A percentile compares a stretch with the other conserved stretches of the same genome.
Conservation (phyloP, 2,329 filamentous ascomycete species). For the Ophiostoma sp. region DNA sequence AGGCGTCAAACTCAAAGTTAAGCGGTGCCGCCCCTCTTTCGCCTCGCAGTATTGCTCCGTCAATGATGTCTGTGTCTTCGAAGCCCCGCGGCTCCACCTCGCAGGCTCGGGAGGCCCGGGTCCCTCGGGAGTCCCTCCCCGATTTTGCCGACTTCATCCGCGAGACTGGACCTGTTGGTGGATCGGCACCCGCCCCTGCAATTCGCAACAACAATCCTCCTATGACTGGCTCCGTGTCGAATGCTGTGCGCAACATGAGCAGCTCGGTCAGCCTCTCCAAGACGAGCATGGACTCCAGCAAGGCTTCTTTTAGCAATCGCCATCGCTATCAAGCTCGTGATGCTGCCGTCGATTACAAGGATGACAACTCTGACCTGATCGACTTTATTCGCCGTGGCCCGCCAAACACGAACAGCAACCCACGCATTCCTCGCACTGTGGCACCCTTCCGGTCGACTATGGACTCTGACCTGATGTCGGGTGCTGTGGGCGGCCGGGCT, state of each 20-base stretch:
- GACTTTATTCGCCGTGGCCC: constrained; percentile 92
- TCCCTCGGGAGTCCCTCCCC: constrained; percentile 63
- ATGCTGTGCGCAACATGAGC: constrained; percentile 34
- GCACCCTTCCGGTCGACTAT: constrained; percentile 80
- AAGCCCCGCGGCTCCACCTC: constrained; percentile 34
- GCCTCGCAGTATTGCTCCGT: constrained; percentile 30
- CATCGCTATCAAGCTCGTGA: constrained; percentile 66
- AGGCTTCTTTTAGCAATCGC: constrained; percentile 36
- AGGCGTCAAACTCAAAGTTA: constrained; percentile 25
- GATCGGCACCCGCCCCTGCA: background rate
- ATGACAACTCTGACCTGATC: constrained; percentile 79
- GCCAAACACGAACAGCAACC: constrained; percentile 50
- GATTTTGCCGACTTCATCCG: constrained; percentile 90
- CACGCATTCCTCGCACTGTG: constrained; percentile 73
- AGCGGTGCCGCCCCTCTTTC: constrained; percentile 28
- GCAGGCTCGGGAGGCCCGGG: constrained; percentile 65
- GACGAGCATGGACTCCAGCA: constrained; percentile 39
- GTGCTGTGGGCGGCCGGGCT: constrained; percentile 50
- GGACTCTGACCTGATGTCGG: constrained; percentile 72
- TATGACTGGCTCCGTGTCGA: constrained; percentile 24
- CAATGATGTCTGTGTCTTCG: constrained; percentile 28
- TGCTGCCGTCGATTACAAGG: constrained; percentile 55
- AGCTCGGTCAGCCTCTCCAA: constrained; percentile 29
- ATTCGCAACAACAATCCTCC: background rate
- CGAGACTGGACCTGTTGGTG: constrained; percentile 65